Evolutionary conservation across 2,329 filamentous ascomycete genomes (phyloP).

Genomic region (Fusarium foetens): DNA sequence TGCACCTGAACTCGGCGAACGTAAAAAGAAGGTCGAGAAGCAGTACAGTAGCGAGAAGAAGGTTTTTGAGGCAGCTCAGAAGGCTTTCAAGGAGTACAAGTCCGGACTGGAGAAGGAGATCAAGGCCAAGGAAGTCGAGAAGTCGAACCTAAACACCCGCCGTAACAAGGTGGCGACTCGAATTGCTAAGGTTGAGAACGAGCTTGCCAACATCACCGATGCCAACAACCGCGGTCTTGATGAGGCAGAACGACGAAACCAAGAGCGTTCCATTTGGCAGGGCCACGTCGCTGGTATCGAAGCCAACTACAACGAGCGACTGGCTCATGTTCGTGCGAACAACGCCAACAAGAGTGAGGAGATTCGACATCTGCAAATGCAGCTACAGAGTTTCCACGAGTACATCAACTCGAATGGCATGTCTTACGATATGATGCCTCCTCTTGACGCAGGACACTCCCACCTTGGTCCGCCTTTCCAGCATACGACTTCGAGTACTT

Average conservation of each 20-base stretch:
- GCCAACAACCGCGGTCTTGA: conserved; percentile 73
- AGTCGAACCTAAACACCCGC: conserved; percentile 71
- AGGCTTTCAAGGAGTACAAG: conserved; percentile 68
- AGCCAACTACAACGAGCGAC: conserved; percentile 57
- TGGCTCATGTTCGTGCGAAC: conserved; percentile 52
- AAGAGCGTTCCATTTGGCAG: conserved; percentile 60
- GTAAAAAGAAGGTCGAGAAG: conserved; percentile 65
- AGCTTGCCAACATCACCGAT: conserved; percentile 75
- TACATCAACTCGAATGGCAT: conserved; percentile 49
- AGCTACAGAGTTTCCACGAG: conserved; percentile 48
- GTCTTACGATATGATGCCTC: conserved; percentile 44
- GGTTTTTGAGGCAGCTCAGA: conserved; percentile 67
- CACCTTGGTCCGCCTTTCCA: conserved; percentile 44
- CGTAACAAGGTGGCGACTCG: conserved; percentile 77
- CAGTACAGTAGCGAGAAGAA: conserved; percentile 65
- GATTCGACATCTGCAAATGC: conserved; percentile 46
- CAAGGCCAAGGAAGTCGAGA: conserved; percentile 71
- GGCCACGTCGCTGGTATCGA: conserved; percentile 59
- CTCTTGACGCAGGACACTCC: conserved; percentile 37
- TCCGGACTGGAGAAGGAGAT: conserved; percentile 70
- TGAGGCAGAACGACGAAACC: conserved; percentile 69
- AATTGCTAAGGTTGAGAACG: conserved; percentile 77
- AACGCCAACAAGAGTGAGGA: conserved; percentile 48
- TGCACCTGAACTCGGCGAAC: conserved; percentile 69
- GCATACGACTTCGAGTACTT: conserved; percentile 39